phyloP scores from a whole-genome alignment of 306 rosid species.

The Vicia faba region DNA sequence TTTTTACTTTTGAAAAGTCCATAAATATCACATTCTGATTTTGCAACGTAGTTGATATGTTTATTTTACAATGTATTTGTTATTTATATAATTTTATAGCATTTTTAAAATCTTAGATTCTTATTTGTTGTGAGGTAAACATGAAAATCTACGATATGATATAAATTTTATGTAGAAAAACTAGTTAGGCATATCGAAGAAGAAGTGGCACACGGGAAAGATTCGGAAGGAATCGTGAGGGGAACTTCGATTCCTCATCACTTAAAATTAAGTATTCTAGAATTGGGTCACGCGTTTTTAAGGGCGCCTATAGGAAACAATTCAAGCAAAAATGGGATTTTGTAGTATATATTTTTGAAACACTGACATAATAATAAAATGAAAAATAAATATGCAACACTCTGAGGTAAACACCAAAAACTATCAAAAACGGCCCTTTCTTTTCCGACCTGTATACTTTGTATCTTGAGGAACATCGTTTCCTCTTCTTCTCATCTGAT shows the following conservation, averaged over 20 bases:
- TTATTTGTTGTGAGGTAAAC: no score
- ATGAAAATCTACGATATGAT: no score
- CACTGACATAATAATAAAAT: not conserved
- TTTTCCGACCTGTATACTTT: constrained; percentile 84
- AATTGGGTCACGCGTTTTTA: not conserved
- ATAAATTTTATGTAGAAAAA: no score
- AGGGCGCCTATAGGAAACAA: not conserved
- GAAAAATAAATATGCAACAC: constrained; percentile 10
- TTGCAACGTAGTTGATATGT: no score
- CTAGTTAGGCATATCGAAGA: no score
- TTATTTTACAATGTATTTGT: no score
- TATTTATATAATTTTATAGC: no score
- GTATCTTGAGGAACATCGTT: constrained; percentile 71
- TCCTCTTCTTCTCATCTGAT: constrained; percentile 89
- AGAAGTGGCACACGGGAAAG: no score
- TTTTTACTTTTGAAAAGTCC: no score
- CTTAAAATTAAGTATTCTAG: not conserved
- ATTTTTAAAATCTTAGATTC: no score
- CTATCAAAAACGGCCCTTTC: constrained; percentile 73
- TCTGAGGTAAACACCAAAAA: not conserved
- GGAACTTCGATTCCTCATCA: not conserved
- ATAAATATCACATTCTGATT: no score
- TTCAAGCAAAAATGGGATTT: not conserved
- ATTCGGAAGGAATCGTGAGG: no score
- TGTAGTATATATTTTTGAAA: not conserved